Conservation (phyloP, 2,329 filamentous ascomycete genomes). For the Laburnicola sp. region DNA sequence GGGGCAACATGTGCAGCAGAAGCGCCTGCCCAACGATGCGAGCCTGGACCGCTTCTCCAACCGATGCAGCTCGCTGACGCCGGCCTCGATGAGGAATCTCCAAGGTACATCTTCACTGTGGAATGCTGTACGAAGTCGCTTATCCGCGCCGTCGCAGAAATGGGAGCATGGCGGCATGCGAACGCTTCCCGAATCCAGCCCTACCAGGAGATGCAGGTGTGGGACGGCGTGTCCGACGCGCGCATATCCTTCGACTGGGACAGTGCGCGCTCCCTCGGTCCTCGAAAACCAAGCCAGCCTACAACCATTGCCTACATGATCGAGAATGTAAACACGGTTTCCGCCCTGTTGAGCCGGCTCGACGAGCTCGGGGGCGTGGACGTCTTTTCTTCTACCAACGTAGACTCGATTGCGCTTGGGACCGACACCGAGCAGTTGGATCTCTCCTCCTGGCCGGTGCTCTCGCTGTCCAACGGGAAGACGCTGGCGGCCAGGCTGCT, state of each 20-base stretch:
- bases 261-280: conserved; percentile 43
- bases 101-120: conserved; percentile 48
- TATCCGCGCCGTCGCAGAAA: conserved; percentile 47
- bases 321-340: conserved; percentile 88
- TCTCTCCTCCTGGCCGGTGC: conserved; percentile 82
- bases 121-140: not conserved
- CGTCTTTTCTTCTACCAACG: conserved; percentile 74
- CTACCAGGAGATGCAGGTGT: conserved; percentile 97
- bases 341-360: conserved; percentile 72
- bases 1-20: conserved; percentile 77
- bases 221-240: conserved; percentile 89
- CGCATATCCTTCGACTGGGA: conserved; percentile 87
- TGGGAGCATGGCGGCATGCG: conserved; percentile 84
- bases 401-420: conserved; percentile 79
- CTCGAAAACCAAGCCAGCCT: conserved; percentile 47
- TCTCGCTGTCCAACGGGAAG: conserved; percentile 70
- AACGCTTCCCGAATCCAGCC: conserved; percentile 74
- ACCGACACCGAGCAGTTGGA: conserved; percentile 68
- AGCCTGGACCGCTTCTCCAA: conserved; percentile 78
- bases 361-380: conserved; percentile 68
- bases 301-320: conserved; percentile 90
- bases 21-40: conserved; percentile 65
- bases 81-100: conserved; percentile 81
- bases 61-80: conserved; percentile 92
- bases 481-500: conserved; percentile 78